Evolutionary conservation across 345 rosid genomes (phyloP).

Genomic region (Cardamine resedifolia): DNA sequence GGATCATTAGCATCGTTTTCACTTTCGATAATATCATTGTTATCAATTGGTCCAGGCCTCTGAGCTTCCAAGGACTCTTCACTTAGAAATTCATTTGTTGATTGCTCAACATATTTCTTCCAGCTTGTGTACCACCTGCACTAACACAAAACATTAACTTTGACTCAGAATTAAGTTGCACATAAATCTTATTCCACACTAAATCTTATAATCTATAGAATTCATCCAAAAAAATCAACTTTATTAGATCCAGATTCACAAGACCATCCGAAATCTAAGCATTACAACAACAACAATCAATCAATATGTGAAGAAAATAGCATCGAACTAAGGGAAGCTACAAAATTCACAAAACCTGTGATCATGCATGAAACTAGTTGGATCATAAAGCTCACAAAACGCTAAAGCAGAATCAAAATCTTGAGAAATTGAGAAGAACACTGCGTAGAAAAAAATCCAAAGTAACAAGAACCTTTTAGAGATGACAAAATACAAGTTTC

Average conservation of each 20-base stretch:
- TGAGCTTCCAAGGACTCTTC: slow-evolving; percentile 33
- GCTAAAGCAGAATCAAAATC: too few species aligned
- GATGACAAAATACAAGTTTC: slow-evolving; percentile 73
- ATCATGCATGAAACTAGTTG: slow-evolving; percentile 1
- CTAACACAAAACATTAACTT: not conserved
- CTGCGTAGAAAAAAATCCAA: not conserved
- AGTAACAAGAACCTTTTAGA: slow-evolving; percentile 51
- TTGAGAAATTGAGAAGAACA: not conserved
- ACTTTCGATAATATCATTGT: slow-evolving; percentile 59
- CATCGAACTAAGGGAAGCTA: not conserved
- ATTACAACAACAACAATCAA: slow-evolving; percentile 8
- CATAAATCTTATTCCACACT: not conserved
- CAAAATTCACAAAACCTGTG: not conserved
- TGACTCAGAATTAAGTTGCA: not conserved
- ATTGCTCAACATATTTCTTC: slow-evolving; percentile 69
- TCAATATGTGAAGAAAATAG: not conserved
- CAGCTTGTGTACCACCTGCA: slow-evolving; percentile 80
- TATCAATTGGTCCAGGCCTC: slow-evolving; percentile 84
- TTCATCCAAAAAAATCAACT: not conserved
- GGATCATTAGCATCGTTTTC: slow-evolving; percentile 44
- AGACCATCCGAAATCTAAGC: not conserved
- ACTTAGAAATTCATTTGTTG: slow-evolving; percentile 27
- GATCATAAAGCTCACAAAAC: slow-evolving; percentile 7
- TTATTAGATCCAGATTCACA: not conserved
- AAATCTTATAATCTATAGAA: not conserved